Evolutionary conservation across 805 yeast species (phyloP).

Genomic region (Zygosaccharomyces lentus): DNA sequence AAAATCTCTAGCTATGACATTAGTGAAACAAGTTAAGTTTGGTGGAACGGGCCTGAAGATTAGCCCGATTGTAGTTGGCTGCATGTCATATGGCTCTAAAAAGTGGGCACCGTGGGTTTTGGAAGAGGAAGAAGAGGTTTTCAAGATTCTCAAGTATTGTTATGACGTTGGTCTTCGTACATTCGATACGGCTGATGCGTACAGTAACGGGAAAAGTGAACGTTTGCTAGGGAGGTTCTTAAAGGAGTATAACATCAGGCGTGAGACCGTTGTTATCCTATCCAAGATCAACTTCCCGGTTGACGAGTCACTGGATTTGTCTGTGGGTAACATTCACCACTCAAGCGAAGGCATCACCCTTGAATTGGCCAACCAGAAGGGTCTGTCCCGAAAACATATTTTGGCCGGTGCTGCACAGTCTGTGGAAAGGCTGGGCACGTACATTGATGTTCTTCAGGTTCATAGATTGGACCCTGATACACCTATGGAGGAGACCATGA

Average conservation of each 20-base stretch:
- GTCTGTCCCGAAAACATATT: slow-evolving; percentile 45
- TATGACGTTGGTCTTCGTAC: slow-evolving; percentile 47
- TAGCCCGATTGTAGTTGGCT: slow-evolving; percentile 49
- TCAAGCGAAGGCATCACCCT: not conserved
- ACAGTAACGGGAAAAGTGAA: slow-evolving; percentile 48
- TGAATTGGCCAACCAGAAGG: slow-evolving; percentile 36
- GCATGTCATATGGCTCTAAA: slow-evolving; percentile 49
- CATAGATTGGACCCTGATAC: slow-evolving; percentile 49
- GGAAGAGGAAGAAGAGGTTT: slow-evolving; percentile 46
- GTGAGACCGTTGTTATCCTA: slow-evolving; percentile 54
- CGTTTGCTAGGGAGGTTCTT: slow-evolving; percentile 49
- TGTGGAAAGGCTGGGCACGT: slow-evolving; percentile 47
- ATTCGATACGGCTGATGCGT: slow-evolving; percentile 48
- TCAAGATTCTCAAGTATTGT: slow-evolving; percentile 43
- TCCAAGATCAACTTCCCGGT: slow-evolving; percentile 41
- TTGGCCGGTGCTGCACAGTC: slow-evolving; percentile 42
- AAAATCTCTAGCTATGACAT: not conserved
- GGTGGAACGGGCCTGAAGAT: slow-evolving; percentile 49
- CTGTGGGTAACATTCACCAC: not conserved
- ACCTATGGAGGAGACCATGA: slow-evolving; percentile 53
- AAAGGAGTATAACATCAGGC: slow-evolving; percentile 45
- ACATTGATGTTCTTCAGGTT: slow-evolving; percentile 52
- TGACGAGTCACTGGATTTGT: slow-evolving; percentile 23
- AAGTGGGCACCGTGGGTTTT: slow-evolving; percentile 43
- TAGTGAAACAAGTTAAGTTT: slow-evolving; percentile 20